Percentiles rank a stretch among this genome's conserved stretches.
Conservation (phyloP, 208 protist species). For the Borovskyia barvae region DNA sequence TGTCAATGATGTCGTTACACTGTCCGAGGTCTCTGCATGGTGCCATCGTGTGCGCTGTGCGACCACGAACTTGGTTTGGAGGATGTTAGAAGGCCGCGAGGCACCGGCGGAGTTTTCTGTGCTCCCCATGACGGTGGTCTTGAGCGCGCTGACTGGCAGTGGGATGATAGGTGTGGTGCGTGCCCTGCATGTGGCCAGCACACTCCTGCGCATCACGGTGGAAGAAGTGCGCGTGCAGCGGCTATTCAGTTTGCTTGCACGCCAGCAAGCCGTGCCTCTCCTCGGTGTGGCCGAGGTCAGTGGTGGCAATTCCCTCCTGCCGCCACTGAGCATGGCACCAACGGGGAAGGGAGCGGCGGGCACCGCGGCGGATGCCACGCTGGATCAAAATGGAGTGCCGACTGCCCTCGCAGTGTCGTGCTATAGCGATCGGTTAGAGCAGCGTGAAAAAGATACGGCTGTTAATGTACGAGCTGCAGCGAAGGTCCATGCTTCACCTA, state of each 20-base stretch:
- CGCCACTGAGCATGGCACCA: not conserved
- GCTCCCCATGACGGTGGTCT: constrained; percentile 37
- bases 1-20: constrained; percentile 31
- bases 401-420: too few relatives aligned
- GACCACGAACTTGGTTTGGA: constrained; percentile 44
- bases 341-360: not conserved
- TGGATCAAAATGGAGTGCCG: too few relatives aligned
- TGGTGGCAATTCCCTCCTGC: not conserved
- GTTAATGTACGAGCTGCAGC: too few relatives aligned
- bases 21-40: constrained; percentile 42
- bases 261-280: constrained; percentile 18
- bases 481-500: too few relatives aligned
- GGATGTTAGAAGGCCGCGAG: constrained; percentile 35
- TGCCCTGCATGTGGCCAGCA: constrained; percentile 63
- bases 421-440: too few relatives aligned
- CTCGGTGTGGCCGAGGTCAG: not conserved
- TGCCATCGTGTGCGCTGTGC: constrained; percentile 38
- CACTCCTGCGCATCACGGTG: constrained; percentile 38
- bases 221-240: constrained; percentile 42
- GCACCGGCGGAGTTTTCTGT: constrained; percentile 42
- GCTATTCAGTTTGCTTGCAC: constrained; percentile 17
- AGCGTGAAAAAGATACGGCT: too few relatives aligned
- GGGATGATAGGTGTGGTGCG: constrained; percentile 45
- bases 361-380: not conserved
- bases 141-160: constrained; percentile 46